These are phyloP conservation scores for Cercospora sojina DNA, from an alignment of 2,329 filamentous ascomycete species.

Conservation along the genomic window DNA sequence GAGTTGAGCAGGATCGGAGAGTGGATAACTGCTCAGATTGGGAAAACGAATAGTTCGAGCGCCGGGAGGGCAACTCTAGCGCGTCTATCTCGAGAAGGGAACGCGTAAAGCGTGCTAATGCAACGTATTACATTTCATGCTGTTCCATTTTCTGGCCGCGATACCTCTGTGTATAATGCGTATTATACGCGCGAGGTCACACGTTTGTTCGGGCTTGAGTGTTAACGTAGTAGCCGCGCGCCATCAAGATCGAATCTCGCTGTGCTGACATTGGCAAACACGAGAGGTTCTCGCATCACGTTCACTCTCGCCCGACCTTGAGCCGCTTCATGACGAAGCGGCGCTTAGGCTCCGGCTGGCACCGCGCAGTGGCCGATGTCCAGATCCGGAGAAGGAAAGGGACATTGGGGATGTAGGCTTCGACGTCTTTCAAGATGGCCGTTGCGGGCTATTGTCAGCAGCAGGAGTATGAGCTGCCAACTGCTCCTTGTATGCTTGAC, in stretches of 20 bases:
- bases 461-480: slow-evolving; percentile 4
- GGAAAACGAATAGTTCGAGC: slow-evolving; percentile 62
- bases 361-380: neutral
- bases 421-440: slow-evolving; percentile 14
- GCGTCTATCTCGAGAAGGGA: slow-evolving; percentile 24
- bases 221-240: neutral
- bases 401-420: neutral
- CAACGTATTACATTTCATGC: neutral
- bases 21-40: slow-evolving; percentile 68
- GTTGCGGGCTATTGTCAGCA: slow-evolving; percentile 12
- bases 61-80: slow-evolving; percentile 61
- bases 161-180: neutral
- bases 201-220: neutral
- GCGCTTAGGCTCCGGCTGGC: neutral
- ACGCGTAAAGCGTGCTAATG: neutral
- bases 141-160: neutral
- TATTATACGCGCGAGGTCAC: neutral
- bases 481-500: slow-evolving; percentile 15
- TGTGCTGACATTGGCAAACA: neutral
- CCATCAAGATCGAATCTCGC: neutral
- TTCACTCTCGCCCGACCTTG: neutral
- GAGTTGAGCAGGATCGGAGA: slow-evolving; percentile 66
- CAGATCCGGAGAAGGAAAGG: neutral
- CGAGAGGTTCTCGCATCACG: neutral
- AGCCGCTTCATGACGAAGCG: neutral